These are phyloP conservation scores for Fusarium compactum DNA, from an alignment of 2,329 filamentous ascomycete species.

Conservation along the genomic window DNA sequence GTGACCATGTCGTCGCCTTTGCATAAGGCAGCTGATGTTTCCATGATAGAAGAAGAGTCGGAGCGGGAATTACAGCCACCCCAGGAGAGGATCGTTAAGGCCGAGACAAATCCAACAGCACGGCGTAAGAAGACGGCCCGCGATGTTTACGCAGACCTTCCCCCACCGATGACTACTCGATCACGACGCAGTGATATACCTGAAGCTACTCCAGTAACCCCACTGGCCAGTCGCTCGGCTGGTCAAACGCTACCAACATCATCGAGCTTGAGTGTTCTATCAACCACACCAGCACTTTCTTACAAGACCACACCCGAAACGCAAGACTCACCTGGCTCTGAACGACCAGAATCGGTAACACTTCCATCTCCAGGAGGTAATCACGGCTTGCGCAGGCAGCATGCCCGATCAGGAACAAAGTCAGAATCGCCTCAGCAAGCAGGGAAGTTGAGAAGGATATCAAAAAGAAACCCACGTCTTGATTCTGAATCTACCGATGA, in stretches of 20 bases:
- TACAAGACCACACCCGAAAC: conserved; percentile 54
- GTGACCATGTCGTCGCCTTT: conserved; percentile 30
- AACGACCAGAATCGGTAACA: conserved; percentile 37
- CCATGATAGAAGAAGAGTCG: conserved; percentile 24
- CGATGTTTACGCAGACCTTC: conserved; percentile 31
- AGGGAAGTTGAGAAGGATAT: conserved; percentile 36
- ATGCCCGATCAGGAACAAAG: conserved; percentile 28
- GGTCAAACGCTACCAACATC: conserved; percentile 41
- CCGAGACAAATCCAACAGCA: not conserved
- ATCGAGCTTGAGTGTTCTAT: conserved; percentile 57
- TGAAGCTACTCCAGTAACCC: conserved; percentile 40
- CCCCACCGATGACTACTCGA: conserved; percentile 45
- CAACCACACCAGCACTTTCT: conserved; percentile 55
- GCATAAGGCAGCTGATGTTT: conserved; percentile 10
- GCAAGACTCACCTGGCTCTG: conserved; percentile 49
- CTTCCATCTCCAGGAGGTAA: conserved; percentile 43
- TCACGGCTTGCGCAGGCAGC: conserved; percentile 36
- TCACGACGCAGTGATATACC: conserved; percentile 40
- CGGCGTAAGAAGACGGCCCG: conserved; percentile 29
- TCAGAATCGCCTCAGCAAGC: conserved; percentile 48
- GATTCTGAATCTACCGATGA: conserved; percentile 63
- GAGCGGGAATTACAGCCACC: not conserved
- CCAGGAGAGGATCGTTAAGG: not conserved
- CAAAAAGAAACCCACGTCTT: conserved; percentile 46
- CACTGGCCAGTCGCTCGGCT: conserved; percentile 30